These are phyloP conservation scores for Knoxia roxburghii DNA, from an alignment of 257 asterid genomes.

Conservation along the genomic window DNA sequence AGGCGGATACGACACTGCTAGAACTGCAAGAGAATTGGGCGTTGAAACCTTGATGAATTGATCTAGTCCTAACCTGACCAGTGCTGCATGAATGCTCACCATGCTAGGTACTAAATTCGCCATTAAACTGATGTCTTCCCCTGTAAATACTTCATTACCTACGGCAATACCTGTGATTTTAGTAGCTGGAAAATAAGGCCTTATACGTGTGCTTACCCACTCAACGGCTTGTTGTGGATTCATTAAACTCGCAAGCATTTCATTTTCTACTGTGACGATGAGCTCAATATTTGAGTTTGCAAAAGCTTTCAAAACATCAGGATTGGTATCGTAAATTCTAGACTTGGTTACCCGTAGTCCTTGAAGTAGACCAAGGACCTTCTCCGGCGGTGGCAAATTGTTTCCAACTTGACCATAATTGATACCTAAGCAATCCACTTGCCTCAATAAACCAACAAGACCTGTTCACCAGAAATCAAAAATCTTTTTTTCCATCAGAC, in stretches of 20 bases:
- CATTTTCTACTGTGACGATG: constrained; percentile 71
- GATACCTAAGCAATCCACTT: constrained; percentile 59
- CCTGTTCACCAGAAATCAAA: too few species aligned
- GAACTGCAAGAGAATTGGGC: constrained; percentile 59
- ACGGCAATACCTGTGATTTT: constrained; percentile 76
- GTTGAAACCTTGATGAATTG: constrained; percentile 65
- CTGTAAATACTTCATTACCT: constrained; percentile 77
- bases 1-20: constrained; percentile 71
- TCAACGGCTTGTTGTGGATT: constrained; percentile 57
- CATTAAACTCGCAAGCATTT: constrained; percentile 36
- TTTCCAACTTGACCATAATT: constrained; percentile 85
- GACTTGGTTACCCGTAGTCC: constrained; percentile 54
- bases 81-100: constrained; percentile 61
- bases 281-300: constrained; percentile 64
- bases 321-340: constrained; percentile 86
- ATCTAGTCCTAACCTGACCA: constrained; percentile 42
- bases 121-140: constrained; percentile 48
- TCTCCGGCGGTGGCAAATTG: constrained; percentile 66
- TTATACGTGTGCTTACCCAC: constrained; percentile 60
- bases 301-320: constrained; percentile 53
- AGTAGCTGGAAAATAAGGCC: constrained; percentile 66
- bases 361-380: constrained; percentile 55
- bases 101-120: constrained; percentile 67
- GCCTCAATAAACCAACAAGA: constrained; percentile 12
- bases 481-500: neutral